Evolutionary conservation across 768 basidiomycete genomes (phyloP).

Genomic region (Pluteus cervinus): DNA sequence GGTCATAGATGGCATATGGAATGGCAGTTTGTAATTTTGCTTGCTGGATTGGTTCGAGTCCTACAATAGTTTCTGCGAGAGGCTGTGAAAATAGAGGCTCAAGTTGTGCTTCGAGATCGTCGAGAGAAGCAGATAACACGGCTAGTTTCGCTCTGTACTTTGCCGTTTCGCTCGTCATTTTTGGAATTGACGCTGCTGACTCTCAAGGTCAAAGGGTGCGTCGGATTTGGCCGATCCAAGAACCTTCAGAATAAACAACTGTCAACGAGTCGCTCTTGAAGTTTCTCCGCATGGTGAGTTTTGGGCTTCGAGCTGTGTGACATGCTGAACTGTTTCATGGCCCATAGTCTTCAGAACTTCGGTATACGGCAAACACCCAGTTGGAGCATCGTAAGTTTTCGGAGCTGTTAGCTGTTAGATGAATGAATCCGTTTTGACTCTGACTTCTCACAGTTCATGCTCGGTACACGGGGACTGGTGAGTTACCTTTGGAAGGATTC

Average conservation of each 20-base stretch:
- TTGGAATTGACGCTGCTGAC: background rate
- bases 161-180: slow-evolving; percentile 41
- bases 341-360: slow-evolving; percentile 76
- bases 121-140: slow-evolving; percentile 50
- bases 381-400: slow-evolving; percentile 78
- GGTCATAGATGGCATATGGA: slow-evolving; percentile 81
- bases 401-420: slow-evolving; percentile 7
- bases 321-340: slow-evolving; percentile 5
- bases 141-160: slow-evolving; percentile 43
- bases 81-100: slow-evolving; percentile 63
- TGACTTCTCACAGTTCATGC: slow-evolving; percentile 67
- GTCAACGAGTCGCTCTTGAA: slow-evolving; percentile 26
- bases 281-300: slow-evolving; percentile 45
- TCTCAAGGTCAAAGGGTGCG: background rate
- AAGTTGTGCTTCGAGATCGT: slow-evolving; percentile 61
- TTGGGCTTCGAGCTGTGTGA: slow-evolving; percentile 12
- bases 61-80: slow-evolving; percentile 58
- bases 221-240: background rate
- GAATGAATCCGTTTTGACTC: slow-evolving; percentile 11
- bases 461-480: slow-evolving; percentile 92
- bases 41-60: slow-evolving; percentile 68
- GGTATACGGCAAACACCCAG: slow-evolving; percentile 96
- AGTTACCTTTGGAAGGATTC: slow-evolving; percentile 18
- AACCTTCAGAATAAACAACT: slow-evolving; percentile 19
- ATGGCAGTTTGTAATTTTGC: slow-evolving; percentile 75